Evolutionary conservation across 352 stramenopile species (phyloP).

Genomic region (Phytophthora capsici): DNA sequence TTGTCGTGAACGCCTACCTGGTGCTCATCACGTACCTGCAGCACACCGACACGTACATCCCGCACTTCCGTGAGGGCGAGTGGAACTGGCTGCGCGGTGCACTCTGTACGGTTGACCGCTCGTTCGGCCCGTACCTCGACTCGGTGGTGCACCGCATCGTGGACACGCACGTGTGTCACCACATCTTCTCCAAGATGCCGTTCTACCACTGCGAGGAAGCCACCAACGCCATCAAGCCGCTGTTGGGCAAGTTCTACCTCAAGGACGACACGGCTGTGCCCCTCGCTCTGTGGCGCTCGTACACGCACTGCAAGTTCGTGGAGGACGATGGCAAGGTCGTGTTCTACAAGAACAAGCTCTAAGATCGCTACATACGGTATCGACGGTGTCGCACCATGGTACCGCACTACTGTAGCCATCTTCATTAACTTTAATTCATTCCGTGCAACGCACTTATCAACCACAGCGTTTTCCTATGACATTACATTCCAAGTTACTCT

Average conservation of each 20-base stretch:
- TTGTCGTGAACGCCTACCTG: slow-evolving; percentile 96
- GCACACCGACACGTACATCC: slow-evolving; percentile 98
- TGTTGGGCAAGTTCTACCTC: slow-evolving; percentile 96
- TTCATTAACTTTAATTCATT: slow-evolving; percentile 39
- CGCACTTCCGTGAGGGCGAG: slow-evolving; percentile 94
- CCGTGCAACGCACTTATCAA: slow-evolving; percentile 25
- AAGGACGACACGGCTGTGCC: slow-evolving; percentile 93
- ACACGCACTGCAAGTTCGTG: slow-evolving; percentile 95
- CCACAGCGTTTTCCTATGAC: neutral
- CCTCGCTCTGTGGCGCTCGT: slow-evolving; percentile 92
- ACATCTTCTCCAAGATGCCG: slow-evolving; percentile 99
- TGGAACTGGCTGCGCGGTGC: slow-evolving; percentile 98
- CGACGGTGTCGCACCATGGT: neutral
- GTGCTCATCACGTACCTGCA: slow-evolving; percentile 98
- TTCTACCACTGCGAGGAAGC: slow-evolving; percentile 98
- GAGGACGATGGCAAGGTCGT: slow-evolving; percentile 92
- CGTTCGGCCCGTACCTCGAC: slow-evolving; percentile 96
- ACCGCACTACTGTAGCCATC: neutral
- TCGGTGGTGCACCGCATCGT: slow-evolving; percentile 98
- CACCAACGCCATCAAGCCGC: slow-evolving; percentile 93
- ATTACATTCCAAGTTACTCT: neutral
- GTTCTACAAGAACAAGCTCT: slow-evolving; percentile 88
- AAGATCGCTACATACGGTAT: slow-evolving; percentile 8
- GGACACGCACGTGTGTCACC: slow-evolving; percentile 98
- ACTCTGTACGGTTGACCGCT: slow-evolving; percentile 98